phyloP scores from a whole-genome alignment of 139 green algal genomes.

The Nannochloris sp. region DNA sequence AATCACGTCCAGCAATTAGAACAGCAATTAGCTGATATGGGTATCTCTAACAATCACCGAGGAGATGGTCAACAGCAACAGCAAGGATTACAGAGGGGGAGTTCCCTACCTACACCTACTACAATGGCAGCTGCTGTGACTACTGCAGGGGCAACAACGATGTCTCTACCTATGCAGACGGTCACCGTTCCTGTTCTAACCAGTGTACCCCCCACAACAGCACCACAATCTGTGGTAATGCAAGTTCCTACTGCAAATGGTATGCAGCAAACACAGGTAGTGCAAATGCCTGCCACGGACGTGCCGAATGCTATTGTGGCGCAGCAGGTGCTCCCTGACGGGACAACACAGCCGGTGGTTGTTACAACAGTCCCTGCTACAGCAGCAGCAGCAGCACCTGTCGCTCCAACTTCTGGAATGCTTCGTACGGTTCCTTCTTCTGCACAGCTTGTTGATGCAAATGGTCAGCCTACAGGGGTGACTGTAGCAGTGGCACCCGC shows the following conservation, averaged over 20 bases:
- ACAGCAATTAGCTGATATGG: not conserved
- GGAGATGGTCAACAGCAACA: not conserved
- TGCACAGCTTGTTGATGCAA: not conserved
- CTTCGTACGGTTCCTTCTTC: not conserved
- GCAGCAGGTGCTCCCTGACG: not conserved
- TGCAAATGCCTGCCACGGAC: not conserved
- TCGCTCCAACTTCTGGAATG: not conserved
- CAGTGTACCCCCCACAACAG: too few relatives aligned
- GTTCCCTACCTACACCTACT: too few relatives aligned
- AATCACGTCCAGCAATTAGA: not conserved
- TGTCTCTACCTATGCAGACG: not conserved
- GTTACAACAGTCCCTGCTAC: not conserved
- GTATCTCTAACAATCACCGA: not conserved
- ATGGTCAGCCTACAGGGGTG: not conserved
- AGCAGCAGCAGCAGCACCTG: constrained; percentile 3
- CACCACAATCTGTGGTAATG: not conserved
- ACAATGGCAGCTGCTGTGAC: not conserved
- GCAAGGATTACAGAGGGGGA: too few relatives aligned
- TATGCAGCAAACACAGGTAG: not conserved
- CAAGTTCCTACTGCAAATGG: not conserved
- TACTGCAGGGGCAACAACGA: not conserved
- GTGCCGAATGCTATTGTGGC: not conserved
- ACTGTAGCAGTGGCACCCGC: not conserved
- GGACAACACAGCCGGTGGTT: not conserved
- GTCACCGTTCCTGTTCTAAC: too few relatives aligned